These are phyloP conservation scores for Prasinococcaceae sp. DNA, from an alignment of 139 green algal genomes.

Conservation along the genomic window DNA sequence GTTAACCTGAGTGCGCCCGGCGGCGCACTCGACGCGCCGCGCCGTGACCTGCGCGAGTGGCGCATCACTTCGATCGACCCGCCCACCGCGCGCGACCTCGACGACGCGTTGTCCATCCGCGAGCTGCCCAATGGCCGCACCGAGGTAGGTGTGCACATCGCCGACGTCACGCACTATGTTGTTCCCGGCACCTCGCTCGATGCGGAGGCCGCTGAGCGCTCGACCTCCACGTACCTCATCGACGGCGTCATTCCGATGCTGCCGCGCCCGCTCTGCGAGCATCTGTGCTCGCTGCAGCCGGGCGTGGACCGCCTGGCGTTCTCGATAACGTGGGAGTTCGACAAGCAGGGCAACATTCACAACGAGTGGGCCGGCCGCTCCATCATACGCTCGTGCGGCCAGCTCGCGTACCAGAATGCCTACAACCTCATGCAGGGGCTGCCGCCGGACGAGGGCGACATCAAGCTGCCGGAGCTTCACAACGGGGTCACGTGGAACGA, in stretches of 20 bases:
- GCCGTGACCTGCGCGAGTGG: slow-evolving; percentile 55
- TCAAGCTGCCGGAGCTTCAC: slow-evolving; percentile 24
- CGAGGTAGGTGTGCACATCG: slow-evolving; percentile 35
- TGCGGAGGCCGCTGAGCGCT: slow-evolving; percentile 28
- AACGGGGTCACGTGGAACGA: slow-evolving; percentile 45
- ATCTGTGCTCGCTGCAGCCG: slow-evolving; percentile 65
- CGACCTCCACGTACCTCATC: slow-evolving; percentile 28
- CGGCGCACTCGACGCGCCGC: no score
- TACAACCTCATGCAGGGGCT: slow-evolving; percentile 79
- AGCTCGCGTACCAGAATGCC: slow-evolving; percentile 76
- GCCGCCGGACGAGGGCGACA: not conserved
- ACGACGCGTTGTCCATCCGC: slow-evolving; percentile 27
- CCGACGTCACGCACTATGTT: slow-evolving; percentile 34
- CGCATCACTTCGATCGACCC: slow-evolving; percentile 33
- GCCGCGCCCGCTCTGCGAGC: slow-evolving; percentile 41
- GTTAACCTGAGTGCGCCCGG: no score
- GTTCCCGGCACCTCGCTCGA: slow-evolving; percentile 50
- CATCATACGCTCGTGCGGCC: slow-evolving; percentile 51
- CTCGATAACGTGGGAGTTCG: slow-evolving; percentile 59
- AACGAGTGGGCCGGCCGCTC: slow-evolving; percentile 30
- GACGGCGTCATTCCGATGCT: slow-evolving; percentile 15
- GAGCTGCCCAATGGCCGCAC: slow-evolving; percentile 3
- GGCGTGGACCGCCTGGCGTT: slow-evolving; percentile 73
- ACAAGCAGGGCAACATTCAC: slow-evolving; percentile 31
- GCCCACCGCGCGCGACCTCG: slow-evolving; percentile 29